Conservation (phyloP, 768 basidiomycete genomes). For the Candolleomyces efflorescens region DNA sequence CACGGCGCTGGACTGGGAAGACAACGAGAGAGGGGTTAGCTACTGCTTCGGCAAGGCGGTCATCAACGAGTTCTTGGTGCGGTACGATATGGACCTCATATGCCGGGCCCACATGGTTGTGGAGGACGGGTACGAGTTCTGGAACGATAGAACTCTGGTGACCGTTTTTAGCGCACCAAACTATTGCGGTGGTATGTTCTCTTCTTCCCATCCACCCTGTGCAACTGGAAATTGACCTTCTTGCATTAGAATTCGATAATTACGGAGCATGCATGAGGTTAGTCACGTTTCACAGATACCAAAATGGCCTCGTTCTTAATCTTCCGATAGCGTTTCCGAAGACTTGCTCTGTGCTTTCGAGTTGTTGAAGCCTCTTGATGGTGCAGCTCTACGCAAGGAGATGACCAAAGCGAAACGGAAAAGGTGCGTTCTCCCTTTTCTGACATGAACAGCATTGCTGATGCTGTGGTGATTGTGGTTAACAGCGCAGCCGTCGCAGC, state of each 20-base stretch:
- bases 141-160: conserved; percentile 97
- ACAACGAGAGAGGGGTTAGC: conserved; percentile 97
- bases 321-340: conserved; percentile 74
- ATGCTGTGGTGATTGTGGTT: background rate
- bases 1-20: conserved; percentile 98
- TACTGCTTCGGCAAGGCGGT: conserved; percentile 99
- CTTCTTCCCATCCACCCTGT: conserved; percentile 3
- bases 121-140: conserved; percentile 99
- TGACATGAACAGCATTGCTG: background rate
- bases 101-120: conserved; percentile 99
- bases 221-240: conserved; percentile 15
- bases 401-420: conserved; percentile 99
- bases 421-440: conserved; percentile 49
- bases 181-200: conserved; percentile 83
- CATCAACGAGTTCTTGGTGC: conserved; percentile 92
- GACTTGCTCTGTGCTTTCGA: conserved; percentile 98
- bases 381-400: conserved; percentile 91
- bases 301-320: conserved; percentile 12
- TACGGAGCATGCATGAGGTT: conserved; percentile 95
- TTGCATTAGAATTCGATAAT: conserved; percentile 78
- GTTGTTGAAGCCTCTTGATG: conserved; percentile 92
- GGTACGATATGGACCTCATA: conserved; percentile 98
- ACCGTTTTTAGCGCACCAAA: conserved; percentile 99
- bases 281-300: conserved; percentile 13
- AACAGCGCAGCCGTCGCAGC: background rate